phyloP scores from a whole-genome alignment of 176 grass and related monocot genomes.

The Alopecurus myosuroides region DNA sequence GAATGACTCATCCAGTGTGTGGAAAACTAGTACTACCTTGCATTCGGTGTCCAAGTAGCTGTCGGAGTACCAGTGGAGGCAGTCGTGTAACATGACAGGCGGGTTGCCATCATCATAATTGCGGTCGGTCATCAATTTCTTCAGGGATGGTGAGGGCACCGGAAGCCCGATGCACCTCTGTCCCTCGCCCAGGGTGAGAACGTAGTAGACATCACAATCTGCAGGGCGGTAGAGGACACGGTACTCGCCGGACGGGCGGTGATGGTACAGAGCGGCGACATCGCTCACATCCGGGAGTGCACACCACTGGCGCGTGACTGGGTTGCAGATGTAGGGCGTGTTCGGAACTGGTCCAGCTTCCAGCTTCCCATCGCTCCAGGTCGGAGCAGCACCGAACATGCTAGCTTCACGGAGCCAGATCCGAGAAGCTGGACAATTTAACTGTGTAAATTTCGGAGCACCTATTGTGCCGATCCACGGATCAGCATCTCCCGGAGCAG shows the following conservation, averaged over 20 bases:
- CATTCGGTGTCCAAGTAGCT: too few relatives aligned
- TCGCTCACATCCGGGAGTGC: not conserved
- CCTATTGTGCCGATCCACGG: too few relatives aligned
- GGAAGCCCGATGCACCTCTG: not conserved
- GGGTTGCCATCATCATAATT: too few relatives aligned
- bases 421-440: too few relatives aligned
- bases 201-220: not conserved
- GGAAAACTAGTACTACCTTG: not conserved
- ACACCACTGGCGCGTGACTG: slow-evolving; percentile 3
- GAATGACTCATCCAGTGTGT: not conserved
- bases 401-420: too few relatives aligned
- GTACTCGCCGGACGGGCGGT: not conserved
- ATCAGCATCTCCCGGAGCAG: too few relatives aligned
- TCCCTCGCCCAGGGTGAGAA: not conserved
- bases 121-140: not conserved
- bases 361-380: too few relatives aligned
- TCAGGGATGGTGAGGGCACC: not conserved
- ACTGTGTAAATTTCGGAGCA: too few relatives aligned
- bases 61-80: not conserved
- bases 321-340: slow-evolving; percentile 30
- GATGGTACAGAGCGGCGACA: not conserved
- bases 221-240: not conserved
- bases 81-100: not conserved
- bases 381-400: too few relatives aligned
- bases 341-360: too few relatives aligned